Evolutionary conservation across 805 yeast genomes (phyloP), one percentile per base, ranked within the genome.

Genomic region (Cyberlindnera petersonii): DNA sequence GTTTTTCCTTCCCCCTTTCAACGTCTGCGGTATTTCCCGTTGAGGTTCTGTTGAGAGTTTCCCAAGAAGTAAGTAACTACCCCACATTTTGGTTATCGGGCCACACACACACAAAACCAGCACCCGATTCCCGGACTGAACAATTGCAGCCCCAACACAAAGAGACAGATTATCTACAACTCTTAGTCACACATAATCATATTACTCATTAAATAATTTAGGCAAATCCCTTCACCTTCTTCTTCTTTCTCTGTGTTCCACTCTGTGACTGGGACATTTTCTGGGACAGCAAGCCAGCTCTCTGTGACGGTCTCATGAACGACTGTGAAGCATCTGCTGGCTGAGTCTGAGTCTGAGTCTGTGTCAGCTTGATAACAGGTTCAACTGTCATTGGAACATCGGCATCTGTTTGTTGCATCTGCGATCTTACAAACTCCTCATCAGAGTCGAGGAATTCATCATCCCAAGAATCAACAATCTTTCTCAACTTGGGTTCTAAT

Each of bases 211-310:
- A 11, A 44, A 27, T 11, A 35, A 29, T 23, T 27, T 29, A 49
- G 15, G 50, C 56, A 39, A 54, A 54, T 4, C 58, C 58, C 27
- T 44, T 44, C 21, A 46, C 39, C 26, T 41, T 35, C n/a, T 31
- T 33, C 26, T 39, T 50, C 31, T 41, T 49, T 36, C 40, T 51
- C 31, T 39, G 40, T 26, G 38, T 19, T 13, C 11, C 13, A 6
- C 23, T n/a, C 20, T 35, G 39, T 24, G 31, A 30, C 33, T 36
- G 35, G 7, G 39, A 31, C 17, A 13, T 9, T 15, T 27, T 37
- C 32, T 27, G 42, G 14, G 24, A 21, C 35, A 24, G n/a, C n/a
- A n/a, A n/a, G n/a, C n/a, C n/a, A n/a, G n/a, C 14, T 14, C 38
- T 33, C 29, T 39, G 43, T 9, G 43, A 39, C 9, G 29, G 23